A percentile compares a stretch with the other conserved stretches of the same genome.
Evolutionary conservation across 1,284 basidiomycete species (phyloP).

Genomic region (Ganoderma multipileum): DNA sequence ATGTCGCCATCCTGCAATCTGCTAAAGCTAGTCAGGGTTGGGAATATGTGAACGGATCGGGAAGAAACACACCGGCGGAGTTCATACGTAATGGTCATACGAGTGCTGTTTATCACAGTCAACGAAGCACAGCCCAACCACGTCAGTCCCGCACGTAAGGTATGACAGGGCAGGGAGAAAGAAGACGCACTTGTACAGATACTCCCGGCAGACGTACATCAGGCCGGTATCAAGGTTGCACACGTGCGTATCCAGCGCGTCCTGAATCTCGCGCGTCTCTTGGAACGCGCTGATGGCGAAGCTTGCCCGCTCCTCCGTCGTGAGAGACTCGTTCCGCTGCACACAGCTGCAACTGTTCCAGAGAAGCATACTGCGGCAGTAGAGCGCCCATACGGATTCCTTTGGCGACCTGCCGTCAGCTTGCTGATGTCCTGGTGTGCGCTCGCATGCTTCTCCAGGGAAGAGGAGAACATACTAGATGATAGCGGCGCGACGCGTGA

Average conservation of each 20-base stretch:
- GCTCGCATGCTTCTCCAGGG: conserved; percentile 67
- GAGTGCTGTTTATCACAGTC: conserved; percentile 53
- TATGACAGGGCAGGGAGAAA: conserved; percentile 20
- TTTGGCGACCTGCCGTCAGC: conserved; percentile 59
- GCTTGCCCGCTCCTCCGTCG: conserved; percentile 60
- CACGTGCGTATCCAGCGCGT: conserved; percentile 66
- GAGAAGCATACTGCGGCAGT: conserved; percentile 79
- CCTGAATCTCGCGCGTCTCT: conserved; percentile 70
- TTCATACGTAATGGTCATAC: conserved; percentile 69
- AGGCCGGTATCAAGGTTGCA: conserved; percentile 73
- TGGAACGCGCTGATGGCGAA: conserved; percentile 64
- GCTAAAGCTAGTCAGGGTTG: conserved; percentile 34
- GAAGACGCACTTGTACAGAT: conserved; percentile 72
- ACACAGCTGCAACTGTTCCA: conserved; percentile 69
- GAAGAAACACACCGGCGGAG: conserved; percentile 63
- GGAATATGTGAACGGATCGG: conserved; percentile 23
- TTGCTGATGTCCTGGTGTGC: conserved; percentile 44
- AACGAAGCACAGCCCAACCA: conserved; percentile 9
- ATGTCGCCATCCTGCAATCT: conserved; percentile 45
- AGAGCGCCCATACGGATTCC: conserved; percentile 79
- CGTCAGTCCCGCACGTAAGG: conserved; percentile 21
- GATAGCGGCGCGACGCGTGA: conserved; percentile 1
- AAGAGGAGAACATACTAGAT: conserved; percentile 59
- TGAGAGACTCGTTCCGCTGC: conserved; percentile 49
- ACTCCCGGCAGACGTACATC: conserved; percentile 73